A percentile compares a stretch with the other conserved stretches of the same genome.
These are phyloP conservation scores for Scleromitrula shiraiana DNA, from an alignment of 2,329 filamentous ascomycete genomes.

Conservation along the genomic window DNA sequence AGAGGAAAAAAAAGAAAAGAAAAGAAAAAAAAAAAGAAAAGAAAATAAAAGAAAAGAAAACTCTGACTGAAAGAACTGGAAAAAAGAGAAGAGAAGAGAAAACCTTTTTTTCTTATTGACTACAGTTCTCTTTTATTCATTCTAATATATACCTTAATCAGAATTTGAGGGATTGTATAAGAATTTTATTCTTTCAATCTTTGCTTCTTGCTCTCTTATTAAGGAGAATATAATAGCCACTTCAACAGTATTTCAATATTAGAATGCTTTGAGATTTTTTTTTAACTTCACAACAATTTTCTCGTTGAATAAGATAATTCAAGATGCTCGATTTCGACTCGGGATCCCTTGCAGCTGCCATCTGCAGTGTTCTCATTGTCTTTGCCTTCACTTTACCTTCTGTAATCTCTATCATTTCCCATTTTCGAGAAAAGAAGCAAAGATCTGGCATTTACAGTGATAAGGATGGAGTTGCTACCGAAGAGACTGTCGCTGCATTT, in stretches of 20 bases:
- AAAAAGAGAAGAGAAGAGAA: too few relatives aligned
- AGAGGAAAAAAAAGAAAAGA: too few relatives aligned
- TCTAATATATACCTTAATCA: too few relatives aligned
- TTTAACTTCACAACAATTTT: not conserved
- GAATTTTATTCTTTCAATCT: not conserved
- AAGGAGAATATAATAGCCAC: not conserved
- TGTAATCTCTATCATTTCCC: constrained; percentile 29
- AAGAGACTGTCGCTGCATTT: constrained; percentile 53
- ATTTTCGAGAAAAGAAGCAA: constrained; percentile 28
- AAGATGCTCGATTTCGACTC: constrained; percentile 49
- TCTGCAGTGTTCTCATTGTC: constrained; percentile 30
- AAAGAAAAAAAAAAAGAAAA: too few relatives aligned
- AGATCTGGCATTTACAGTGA: constrained; percentile 52
- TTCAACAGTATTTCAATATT: not conserved
- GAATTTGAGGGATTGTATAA: too few relatives aligned
- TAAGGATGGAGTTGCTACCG: constrained; percentile 59
- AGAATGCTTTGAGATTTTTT: not conserved
- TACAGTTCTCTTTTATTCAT: too few relatives aligned
- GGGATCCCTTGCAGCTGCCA: constrained; percentile 20
- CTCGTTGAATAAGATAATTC: not conserved
- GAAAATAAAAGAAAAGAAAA: too few relatives aligned
- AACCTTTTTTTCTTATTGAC: too few relatives aligned
- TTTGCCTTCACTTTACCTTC: constrained; percentile 34
- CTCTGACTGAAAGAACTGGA: too few relatives aligned
- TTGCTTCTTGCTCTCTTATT: not conserved